Evolutionary conservation across 1,284 basidiomycete genomes (phyloP).

Genomic region (Cutaneotrichosporon dermatis): DNA sequence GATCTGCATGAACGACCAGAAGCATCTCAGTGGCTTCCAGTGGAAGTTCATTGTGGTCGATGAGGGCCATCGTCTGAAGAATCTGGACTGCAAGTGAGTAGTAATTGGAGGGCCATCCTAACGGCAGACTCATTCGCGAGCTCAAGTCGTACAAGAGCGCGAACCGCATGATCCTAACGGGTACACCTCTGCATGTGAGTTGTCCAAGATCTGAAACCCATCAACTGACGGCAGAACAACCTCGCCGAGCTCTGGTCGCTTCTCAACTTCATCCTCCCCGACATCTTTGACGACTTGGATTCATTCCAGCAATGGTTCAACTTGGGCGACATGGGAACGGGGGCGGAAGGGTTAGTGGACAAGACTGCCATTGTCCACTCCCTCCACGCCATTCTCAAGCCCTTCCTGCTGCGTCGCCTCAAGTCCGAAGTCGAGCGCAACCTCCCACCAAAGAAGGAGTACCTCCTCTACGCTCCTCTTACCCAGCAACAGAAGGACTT

Average conservation of each 20-base stretch:
- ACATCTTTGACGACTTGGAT: constrained; percentile 84
- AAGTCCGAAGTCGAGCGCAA: constrained; percentile 85
- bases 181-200: constrained; percentile 83
- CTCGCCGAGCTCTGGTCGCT: constrained; percentile 89
- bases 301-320: constrained; percentile 84
- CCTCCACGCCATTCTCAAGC: constrained; percentile 86
- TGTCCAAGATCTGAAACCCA: neutral
- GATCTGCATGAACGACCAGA: constrained; percentile 79
- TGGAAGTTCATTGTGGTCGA: constrained; percentile 94
- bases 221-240: constrained; percentile 64
- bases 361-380: constrained; percentile 62
- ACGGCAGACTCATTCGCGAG: constrained; percentile 67
- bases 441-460: constrained; percentile 83
- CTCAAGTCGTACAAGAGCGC: constrained; percentile 82
- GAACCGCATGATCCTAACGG: constrained; percentile 86
- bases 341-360: constrained; percentile 53
- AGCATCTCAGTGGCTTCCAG: constrained; percentile 61
- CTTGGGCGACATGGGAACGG: constrained; percentile 44
- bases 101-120: constrained; percentile 10
- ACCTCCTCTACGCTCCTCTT: constrained; percentile 85
- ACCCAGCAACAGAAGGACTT: constrained; percentile 74
- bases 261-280: constrained; percentile 88
- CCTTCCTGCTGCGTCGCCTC: constrained; percentile 87
- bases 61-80: constrained; percentile 91
- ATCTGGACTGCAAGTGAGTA: constrained; percentile 67